Evolutionary conservation across 2,329 filamentous ascomycete genomes (phyloP), one percentile per base, ranked within the genome.

Genomic region (Alternaria gansuensis): DNA sequence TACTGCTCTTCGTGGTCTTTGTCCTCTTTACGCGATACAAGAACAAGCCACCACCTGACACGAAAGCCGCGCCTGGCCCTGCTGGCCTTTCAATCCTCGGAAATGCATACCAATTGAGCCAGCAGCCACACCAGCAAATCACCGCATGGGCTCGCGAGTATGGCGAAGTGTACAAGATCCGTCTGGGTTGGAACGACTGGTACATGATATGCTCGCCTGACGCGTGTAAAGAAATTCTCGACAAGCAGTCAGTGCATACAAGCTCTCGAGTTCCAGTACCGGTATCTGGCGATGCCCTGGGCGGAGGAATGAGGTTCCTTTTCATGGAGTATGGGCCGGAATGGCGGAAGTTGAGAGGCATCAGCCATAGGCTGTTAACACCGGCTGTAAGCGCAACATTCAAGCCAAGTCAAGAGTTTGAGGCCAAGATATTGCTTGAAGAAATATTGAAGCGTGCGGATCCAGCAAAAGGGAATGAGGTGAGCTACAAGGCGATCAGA

Each of bases 161-260:
- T 64, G 81, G 81, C 34, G 80, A 82, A n/a, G 53, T 82, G 4
- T 82, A 77, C 70, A 77, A 77, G 55, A 66, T 83, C 17, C 73
- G 75, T 2, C 64, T 82, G 4, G 81, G 81, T 5, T 81, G 78
- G 77, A 75, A 81, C 45, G 75, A 80, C 57, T 83, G 80, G 79
- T 77, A 81, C 17, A 71, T 81, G 57, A 63, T 83, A 28, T 81
- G 80, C 65, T 79, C 68, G 13, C 80, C 81, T 1, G 71, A 75
- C 24, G 81, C 80, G 0, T 75, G 82, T 7, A 77, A 77, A 34
- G 80, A 82, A 14, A 77, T 83, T 14, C 61, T 83, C 28, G 79
- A 82, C 53, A 79, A 78, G 56, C 74, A 77, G 44, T 74, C 75
- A 8, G 65, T 69, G 2, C 57, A 68, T 23, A 78, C 78, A 3